phyloP scores from a whole-genome alignment of 495 filamentous ascomycete genomes.

The Thozetella sp. region DNA sequence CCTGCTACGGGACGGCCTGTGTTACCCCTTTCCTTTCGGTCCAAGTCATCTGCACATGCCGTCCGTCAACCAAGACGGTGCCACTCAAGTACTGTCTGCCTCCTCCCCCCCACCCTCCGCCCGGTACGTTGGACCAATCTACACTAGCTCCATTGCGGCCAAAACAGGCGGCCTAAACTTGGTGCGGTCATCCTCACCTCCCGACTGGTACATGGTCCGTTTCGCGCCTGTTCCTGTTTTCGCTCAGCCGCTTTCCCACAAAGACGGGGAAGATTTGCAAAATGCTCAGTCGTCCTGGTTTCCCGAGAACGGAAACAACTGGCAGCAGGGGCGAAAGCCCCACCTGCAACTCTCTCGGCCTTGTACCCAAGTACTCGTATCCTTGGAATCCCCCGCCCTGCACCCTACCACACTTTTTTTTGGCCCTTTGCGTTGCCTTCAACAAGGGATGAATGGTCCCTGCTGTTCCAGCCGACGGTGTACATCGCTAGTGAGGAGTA shows the following conservation, averaged over 20 bases:
- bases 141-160: conserved; percentile 14
- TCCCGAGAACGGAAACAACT: conserved; percentile 8
- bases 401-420: no score
- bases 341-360: neutral
- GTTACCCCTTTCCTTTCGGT: neutral
- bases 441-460: neutral
- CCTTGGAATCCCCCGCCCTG: neutral
- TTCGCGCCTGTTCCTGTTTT: conserved; percentile 13
- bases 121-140: conserved; percentile 18
- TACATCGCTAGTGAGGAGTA: neutral
- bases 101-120: conserved; percentile 7
- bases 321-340: neutral
- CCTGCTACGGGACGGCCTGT: neutral
- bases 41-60: neutral
- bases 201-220: conserved; percentile 11
- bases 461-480: neutral
- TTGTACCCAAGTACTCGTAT: conserved; percentile 3
- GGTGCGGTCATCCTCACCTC: conserved; percentile 11
- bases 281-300: conserved; percentile 2
- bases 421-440: neutral
- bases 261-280: conserved; percentile 1
- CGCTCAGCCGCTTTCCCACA: conserved; percentile 8
- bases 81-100: no score
- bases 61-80: neutral
- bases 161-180: conserved; percentile 15